Evolutionary conservation across 768 basidiomycete species (phyloP).

Genomic region (Hericium rajendrae): DNA sequence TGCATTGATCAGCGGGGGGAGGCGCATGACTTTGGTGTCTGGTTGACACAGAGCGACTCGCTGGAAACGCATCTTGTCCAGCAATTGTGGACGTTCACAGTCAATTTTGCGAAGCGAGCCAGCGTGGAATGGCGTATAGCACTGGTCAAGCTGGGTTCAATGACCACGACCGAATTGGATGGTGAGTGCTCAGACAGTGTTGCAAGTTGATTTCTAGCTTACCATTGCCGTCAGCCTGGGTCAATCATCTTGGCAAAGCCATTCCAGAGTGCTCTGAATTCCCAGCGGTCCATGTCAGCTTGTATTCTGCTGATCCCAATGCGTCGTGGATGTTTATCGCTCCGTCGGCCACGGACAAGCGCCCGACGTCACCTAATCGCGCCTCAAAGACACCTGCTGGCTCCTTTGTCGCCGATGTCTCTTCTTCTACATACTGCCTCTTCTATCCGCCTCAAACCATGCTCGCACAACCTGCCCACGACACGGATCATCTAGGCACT

Average conservation of each 20-base stretch:
- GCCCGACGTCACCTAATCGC: conserved; percentile 20
- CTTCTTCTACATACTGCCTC: conserved; percentile 16
- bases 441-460: not conserved
- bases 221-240: conserved; percentile 53
- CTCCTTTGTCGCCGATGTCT: conserved; percentile 33
- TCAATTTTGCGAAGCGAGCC: conserved; percentile 50
- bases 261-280: conserved; percentile 30
- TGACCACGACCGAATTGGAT: conserved; percentile 50
- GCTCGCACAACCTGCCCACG: not conserved
- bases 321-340: conserved; percentile 51
- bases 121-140: conserved; percentile 77
- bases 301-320: conserved; percentile 51
- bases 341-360: conserved; percentile 14
- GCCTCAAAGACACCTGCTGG: conserved; percentile 23
- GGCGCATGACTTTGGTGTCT: conserved; percentile 56
- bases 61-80: conserved; percentile 42
- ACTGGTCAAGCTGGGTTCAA: conserved; percentile 56
- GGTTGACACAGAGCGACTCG: conserved; percentile 44
- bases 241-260: conserved; percentile 35
- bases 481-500: not conserved
- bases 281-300: conserved; percentile 47
- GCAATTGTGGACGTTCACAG: conserved; percentile 64
- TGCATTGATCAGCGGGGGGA: conserved; percentile 77
- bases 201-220: not conserved
- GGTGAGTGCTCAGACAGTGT: conserved; percentile 34